phyloP scores from a whole-genome alignment of 2,329 filamentous ascomycete species.

The Apiospora rasikravindrae region DNA sequence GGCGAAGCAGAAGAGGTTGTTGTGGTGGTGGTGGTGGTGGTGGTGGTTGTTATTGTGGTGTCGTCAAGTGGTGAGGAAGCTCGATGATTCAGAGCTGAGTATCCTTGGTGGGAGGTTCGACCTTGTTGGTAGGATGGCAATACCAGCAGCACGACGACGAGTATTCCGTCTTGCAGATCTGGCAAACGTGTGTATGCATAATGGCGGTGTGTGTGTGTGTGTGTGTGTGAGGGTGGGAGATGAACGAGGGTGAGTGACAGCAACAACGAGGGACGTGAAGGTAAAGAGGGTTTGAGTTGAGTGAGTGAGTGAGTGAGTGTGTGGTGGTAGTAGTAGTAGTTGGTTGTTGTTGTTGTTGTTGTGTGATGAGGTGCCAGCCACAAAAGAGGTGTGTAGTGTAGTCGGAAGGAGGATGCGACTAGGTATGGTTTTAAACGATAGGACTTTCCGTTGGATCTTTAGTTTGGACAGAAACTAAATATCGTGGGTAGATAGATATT shows the following conservation, averaged over 20 bases:
- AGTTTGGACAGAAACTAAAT: conserved; percentile 10
- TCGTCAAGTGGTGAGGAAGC: not conserved
- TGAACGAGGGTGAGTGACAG: conserved; percentile 5
- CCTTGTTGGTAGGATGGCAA: conserved; percentile 41
- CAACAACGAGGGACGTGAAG: conserved; percentile 18
- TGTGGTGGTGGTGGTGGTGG: not conserved
- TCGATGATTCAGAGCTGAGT: conserved; percentile 3
- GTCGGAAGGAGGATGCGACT: conserved; percentile 1
- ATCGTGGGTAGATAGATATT: conserved; percentile 11
- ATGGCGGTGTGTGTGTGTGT: conserved; percentile 27
- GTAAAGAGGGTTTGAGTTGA: not conserved
- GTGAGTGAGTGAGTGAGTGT: not conserved
- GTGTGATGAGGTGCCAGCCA: conserved; percentile 7
- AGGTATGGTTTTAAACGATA: conserved; percentile 1
- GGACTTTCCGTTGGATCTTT: conserved; percentile 7
- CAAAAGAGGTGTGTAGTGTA: not conserved
- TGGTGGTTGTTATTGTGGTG: not conserved
- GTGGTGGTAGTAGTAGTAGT: not conserved
- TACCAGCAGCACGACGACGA: conserved; percentile 43
- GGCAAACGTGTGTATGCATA: conserved; percentile 40
- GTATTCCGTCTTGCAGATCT: conserved; percentile 43
- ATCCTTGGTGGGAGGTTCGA: conserved; percentile 23
- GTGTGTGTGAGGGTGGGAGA: not conserved
- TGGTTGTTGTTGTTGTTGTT: not conserved
- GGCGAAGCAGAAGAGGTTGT: not conserved